Conservation (phyloP, 2,329 filamentous ascomycete genomes). For the Sarocladium strictum region DNA sequence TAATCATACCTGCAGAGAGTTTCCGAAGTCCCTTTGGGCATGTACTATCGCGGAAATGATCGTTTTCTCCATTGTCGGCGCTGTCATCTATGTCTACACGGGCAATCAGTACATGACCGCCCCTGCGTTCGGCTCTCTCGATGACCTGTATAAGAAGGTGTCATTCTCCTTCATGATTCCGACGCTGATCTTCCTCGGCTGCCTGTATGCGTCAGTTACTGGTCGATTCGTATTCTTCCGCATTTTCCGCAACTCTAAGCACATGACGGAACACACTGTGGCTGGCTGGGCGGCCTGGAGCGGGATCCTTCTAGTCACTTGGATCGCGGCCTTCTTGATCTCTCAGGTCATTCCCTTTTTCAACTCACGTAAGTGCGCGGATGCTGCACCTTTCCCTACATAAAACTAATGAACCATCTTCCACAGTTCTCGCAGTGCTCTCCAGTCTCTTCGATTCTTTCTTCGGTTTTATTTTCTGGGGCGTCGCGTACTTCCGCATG, state of each 20-base stretch:
- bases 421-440: constrained; percentile 61
- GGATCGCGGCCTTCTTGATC: constrained; percentile 88
- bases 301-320: constrained; percentile 61
- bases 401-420: not conserved
- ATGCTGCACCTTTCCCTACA: not conserved
- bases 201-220: constrained; percentile 84
- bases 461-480: constrained; percentile 96
- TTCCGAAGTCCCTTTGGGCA: constrained; percentile 87
- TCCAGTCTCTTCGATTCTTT: constrained; percentile 89
- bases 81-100: constrained; percentile 78
- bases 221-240: constrained; percentile 91
- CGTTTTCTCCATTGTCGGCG: constrained; percentile 76
- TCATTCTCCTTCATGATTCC: constrained; percentile 95
- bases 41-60: constrained; percentile 86
- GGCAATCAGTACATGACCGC: constrained; percentile 85
- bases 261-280: constrained; percentile 75
- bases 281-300: constrained; percentile 77
- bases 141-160: constrained; percentile 77
- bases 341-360: constrained; percentile 94
- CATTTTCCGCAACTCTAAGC: constrained; percentile 70
- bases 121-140: constrained; percentile 80
- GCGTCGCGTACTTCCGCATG: constrained; percentile 74
- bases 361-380: constrained; percentile 61
- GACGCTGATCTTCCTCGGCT: constrained; percentile 86
- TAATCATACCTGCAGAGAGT: constrained; percentile 56